Conservation (phyloP, 371 early-diverging fungal genomes). For the Apophysomyces elegans region DNA sequence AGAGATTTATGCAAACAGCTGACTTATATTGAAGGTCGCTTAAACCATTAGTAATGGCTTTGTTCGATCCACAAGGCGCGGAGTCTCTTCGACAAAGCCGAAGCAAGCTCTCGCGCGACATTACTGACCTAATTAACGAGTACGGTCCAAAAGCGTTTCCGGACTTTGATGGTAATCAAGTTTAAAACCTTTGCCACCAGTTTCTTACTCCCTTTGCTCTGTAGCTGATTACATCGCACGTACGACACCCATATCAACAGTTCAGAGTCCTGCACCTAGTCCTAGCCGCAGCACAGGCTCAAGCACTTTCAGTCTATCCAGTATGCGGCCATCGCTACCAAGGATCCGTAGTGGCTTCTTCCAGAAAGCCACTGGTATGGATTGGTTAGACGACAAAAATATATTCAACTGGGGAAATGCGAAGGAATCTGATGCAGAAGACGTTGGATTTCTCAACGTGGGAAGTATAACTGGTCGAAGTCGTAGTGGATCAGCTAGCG, state of each 20-base stretch:
- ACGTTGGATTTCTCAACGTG: slow-evolving; percentile 19
- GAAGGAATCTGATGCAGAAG: slow-evolving; percentile 27
- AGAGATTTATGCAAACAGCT: not conserved
- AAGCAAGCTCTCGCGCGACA: slow-evolving; percentile 68
- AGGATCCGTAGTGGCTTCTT: slow-evolving; percentile 36
- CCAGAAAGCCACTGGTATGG: slow-evolving; percentile 32
- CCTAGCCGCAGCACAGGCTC: slow-evolving; percentile 21
- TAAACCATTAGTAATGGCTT: slow-evolving; percentile 74
- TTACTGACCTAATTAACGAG: slow-evolving; percentile 80
- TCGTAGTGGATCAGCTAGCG: slow-evolving; percentile 31
- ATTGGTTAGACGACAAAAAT: slow-evolving; percentile 52
- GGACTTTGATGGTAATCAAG: slow-evolving; percentile 58
- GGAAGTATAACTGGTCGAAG: slow-evolving; percentile 22
- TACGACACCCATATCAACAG: slow-evolving; percentile 15
- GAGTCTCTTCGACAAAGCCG: slow-evolving; percentile 63
- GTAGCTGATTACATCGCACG: slow-evolving; percentile 29
- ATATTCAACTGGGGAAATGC: slow-evolving; percentile 54
- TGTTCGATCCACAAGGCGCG: slow-evolving; percentile 55
- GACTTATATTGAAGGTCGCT: slow-evolving; percentile 56
- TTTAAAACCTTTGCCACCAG: not conserved
- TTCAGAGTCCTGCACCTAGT: slow-evolving; percentile 11
- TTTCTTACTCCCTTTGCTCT: not conserved
- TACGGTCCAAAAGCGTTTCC: slow-evolving; percentile 82
- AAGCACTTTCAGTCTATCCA: slow-evolving; percentile 24
- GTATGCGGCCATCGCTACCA: slow-evolving; percentile 20